phyloP scores from a whole-genome alignment of 768 basidiomycete species.

The Tricholoma sp. region DNA sequence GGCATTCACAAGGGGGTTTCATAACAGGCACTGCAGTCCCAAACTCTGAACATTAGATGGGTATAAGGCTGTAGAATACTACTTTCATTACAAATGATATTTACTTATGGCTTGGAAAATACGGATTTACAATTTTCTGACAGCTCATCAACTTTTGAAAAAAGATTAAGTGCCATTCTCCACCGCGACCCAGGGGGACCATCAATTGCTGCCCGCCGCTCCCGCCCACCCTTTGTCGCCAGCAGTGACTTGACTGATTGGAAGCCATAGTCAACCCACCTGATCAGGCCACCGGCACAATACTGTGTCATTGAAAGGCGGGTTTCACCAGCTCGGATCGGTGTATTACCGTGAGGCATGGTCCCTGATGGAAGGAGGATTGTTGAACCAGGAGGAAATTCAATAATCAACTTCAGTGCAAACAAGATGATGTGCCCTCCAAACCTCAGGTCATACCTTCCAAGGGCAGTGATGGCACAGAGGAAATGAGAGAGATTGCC shows the following conservation, averaged over 20 bases:
- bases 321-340: conserved; percentile 7
- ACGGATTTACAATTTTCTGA: neutral
- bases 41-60: no score
- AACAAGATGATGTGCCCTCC: conserved; percentile 16
- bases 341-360: conserved; percentile 11
- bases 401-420: conserved; percentile 10
- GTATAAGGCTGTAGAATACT: no score
- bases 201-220: neutral
- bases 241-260: neutral
- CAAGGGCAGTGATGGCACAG: conserved; percentile 14
- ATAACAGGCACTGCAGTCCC: no score
- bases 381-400: conserved; percentile 10
- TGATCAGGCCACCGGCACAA: conserved; percentile 16
- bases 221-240: neutral
- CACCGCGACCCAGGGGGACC: neutral
- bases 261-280: conserved; percentile 18
- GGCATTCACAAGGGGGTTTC: no score
- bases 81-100: no score
- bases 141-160: neutral
- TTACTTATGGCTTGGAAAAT: neutral
- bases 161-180: neutral
- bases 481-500: conserved; percentile 4
- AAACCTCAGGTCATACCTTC: conserved; percentile 8
- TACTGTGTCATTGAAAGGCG: conserved; percentile 18
- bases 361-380: conserved; percentile 16